Percentiles rank a stretch among this genome's conserved stretches.
phyloP scores from a whole-genome alignment of 805 yeast species.

The Candida rishiriensis region DNA sequence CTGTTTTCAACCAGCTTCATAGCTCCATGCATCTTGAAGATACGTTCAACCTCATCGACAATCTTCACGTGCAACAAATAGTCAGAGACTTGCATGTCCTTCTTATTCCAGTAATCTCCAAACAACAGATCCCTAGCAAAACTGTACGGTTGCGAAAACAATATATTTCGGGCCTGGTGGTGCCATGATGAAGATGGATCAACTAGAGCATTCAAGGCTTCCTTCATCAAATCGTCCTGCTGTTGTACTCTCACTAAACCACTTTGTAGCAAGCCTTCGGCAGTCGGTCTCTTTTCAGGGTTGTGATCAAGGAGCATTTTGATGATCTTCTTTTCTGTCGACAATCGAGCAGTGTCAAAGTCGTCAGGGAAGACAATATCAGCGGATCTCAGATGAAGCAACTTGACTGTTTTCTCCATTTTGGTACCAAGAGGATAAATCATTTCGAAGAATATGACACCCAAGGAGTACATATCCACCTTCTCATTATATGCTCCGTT shows the following conservation, averaged over 20 bases:
- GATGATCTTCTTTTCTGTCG: constrained; percentile 65
- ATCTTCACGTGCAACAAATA: constrained; percentile 57
- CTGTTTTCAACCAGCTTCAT: constrained; percentile 57
- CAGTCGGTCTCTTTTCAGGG: constrained; percentile 76
- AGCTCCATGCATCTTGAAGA: constrained; percentile 84
- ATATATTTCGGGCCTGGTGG: constrained; percentile 79
- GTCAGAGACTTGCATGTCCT: constrained; percentile 34
- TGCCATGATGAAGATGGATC: constrained; percentile 95
- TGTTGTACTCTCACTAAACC: constrained; percentile 86
- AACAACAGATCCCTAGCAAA: constrained; percentile 81
- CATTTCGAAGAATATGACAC: constrained; percentile 96
- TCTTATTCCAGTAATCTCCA: constrained; percentile 43
- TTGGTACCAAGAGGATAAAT: constrained; percentile 78
- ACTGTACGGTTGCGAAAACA: constrained; percentile 81
- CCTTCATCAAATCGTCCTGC: constrained; percentile 84
- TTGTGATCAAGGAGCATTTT: constrained; percentile 68
- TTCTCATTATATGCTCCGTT: constrained; percentile 80
- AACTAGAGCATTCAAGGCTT: constrained; percentile 78
- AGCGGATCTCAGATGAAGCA: constrained; percentile 58
- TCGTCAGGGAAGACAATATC: constrained; percentile 66
- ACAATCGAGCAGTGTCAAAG: constrained; percentile 48
- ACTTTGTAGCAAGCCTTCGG: constrained; percentile 66
- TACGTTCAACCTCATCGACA: constrained; percentile 51
- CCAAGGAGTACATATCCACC: constrained; percentile 93
- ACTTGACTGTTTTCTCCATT: constrained; percentile 82